Percentiles rank a stretch among this genome's conserved stretches.
These are phyloP conservation scores for Aspergillus puulaauensis DNA, from an alignment of 2,329 filamentous ascomycete species.

Conservation along the genomic window DNA sequence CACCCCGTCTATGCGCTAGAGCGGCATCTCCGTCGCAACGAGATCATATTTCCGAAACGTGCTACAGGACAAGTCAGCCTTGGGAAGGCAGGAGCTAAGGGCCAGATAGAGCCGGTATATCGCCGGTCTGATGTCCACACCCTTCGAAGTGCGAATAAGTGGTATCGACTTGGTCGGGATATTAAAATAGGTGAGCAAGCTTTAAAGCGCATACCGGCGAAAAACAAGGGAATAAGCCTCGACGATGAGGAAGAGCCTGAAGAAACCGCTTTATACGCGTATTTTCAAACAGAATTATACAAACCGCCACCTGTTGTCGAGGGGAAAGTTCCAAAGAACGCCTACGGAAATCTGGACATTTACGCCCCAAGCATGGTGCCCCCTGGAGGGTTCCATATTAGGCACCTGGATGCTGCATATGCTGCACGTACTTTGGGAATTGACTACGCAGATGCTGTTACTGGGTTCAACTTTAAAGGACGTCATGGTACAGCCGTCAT, in stretches of 20 bases:
- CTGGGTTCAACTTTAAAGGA: constrained; percentile 84
- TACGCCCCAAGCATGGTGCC: constrained; percentile 66
- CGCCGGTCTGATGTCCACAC: constrained; percentile 76
- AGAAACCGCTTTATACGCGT: constrained; percentile 61
- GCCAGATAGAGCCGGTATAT: constrained; percentile 72
- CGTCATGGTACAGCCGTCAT: constrained; percentile 82
- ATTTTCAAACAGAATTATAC: constrained; percentile 68
- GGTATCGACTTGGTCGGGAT: constrained; percentile 84
- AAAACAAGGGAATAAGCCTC: constrained; percentile 27
- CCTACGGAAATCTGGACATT: constrained; percentile 62
- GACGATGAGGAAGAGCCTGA: constrained; percentile 45
- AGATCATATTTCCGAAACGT: constrained; percentile 73
- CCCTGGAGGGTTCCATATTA: constrained; percentile 57
- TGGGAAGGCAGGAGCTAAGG: constrained; percentile 43
- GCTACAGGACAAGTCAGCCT: constrained; percentile 74
- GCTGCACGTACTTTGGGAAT: constrained; percentile 76
- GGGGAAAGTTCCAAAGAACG: constrained; percentile 66
- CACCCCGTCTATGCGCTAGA: constrained; percentile 83
- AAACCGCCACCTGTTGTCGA: constrained; percentile 71
- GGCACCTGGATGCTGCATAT: constrained; percentile 59
- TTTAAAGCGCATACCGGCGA: constrained; percentile 67
- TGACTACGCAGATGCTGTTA: constrained; percentile 86
- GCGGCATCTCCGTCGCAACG: constrained; percentile 77
- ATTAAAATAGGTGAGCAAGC: constrained; percentile 78
- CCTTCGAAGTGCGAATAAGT: constrained; percentile 78